phyloP scores from a whole-genome alignment of 371 early-diverging fungal species.

The Choanephora cucurbitarum region DNA sequence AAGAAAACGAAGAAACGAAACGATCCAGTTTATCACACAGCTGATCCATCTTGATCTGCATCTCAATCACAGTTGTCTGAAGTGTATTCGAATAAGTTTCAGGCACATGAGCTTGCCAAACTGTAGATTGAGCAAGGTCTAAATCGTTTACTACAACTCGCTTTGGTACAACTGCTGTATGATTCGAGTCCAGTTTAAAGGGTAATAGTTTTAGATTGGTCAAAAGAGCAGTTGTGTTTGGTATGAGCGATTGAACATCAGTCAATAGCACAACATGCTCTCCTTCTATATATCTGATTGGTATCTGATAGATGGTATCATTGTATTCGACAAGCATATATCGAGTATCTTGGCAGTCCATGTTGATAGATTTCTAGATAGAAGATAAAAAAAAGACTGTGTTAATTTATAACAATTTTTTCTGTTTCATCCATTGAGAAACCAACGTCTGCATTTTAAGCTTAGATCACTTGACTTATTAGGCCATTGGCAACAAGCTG shows the following conservation, averaged over 20 bases:
- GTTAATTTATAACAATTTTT: no score
- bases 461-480: no score
- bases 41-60: slow-evolving; percentile 37
- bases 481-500: no score
- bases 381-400: no score
- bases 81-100: neutral
- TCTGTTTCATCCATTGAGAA: no score
- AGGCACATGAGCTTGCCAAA: slow-evolving; percentile 45
- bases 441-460: no score
- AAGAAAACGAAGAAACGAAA: slow-evolving; percentile 1
- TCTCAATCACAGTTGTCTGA: slow-evolving; percentile 14
- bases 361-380: no score
- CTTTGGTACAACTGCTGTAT: slow-evolving; percentile 30
- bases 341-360: neutral
- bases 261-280: slow-evolving; percentile 33
- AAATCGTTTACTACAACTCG: slow-evolving; percentile 30
- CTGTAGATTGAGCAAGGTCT: slow-evolving; percentile 8
- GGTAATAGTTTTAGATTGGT: slow-evolving; percentile 41
- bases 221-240: slow-evolving; percentile 41
- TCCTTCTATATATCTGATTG: slow-evolving; percentile 36
- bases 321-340: slow-evolving; percentile 38
- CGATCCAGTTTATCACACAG: slow-evolving; percentile 28
- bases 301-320: slow-evolving; percentile 34
- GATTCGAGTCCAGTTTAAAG: slow-evolving; percentile 33
- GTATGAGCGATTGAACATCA: slow-evolving; percentile 42